Evolutionary conservation across 1,284 basidiomycete species (phyloP), one percentile per base, ranked within the genome.

Genomic region (Vanrija humicola): DNA sequence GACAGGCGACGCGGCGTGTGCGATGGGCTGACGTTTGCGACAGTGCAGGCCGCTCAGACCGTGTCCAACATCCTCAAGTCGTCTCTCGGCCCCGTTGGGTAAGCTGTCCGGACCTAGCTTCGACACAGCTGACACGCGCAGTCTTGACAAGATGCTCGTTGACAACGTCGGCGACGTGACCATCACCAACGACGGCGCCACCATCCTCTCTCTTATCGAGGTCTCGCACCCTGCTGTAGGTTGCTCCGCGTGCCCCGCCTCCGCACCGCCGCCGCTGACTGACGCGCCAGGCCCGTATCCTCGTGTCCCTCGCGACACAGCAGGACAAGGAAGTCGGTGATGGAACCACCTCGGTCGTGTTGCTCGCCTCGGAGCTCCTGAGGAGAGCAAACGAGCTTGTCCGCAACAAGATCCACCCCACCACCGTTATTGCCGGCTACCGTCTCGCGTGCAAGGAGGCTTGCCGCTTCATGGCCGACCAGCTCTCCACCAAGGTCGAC

Each of bases 271-370:
- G 43, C 29, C 19, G 10, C 34, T 15, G 34, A 12, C 12, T 25
- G 26, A 48, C 34, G 9, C 43, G 6, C 10, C 67, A 70, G 79
- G 72, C 90, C 34, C 86, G 91, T 60, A 95, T 98, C 61, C 90
- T 99, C 63, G 95, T 98, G 50, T 94, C 98, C 77, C 86, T 99
- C 44, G 94, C 96, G 1, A 93, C 98, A 79, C 98, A 98, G 75
- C 95, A 98, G 78, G 96, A 99, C 78, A 97, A 95, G 76, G 96
- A 99, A 79, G 96, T 99, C 29, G 96, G 96, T 45, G 96, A 99
- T 78, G 96, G 96, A 14, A 99, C 96, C 8, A 99, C 96, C 1
- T 98, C 94, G 12, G 96, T 99, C 44, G 96, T 99, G 45, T 90
- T 99, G 66, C 86, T 99, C 68, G 93, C 95, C 47, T 92, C 96